These are phyloP conservation scores for Quercus berberidifolia DNA, from an alignment of 306 rosid species.

Conservation along the genomic window DNA sequence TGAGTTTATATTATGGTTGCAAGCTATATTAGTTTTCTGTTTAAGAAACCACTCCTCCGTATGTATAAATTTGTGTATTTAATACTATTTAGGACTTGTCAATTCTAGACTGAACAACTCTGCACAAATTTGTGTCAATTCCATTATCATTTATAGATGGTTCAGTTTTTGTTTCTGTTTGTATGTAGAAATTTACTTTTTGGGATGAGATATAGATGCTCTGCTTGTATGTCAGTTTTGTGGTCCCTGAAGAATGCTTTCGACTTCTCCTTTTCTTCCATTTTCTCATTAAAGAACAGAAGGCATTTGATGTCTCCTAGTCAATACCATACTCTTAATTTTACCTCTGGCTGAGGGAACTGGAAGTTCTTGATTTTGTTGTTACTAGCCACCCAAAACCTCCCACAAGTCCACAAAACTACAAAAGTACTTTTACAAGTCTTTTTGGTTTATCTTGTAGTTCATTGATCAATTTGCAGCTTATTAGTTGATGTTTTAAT, in stretches of 20 bases:
- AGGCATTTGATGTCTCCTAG: conserved; percentile 25
- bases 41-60: conserved; percentile 5
- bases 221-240: neutral
- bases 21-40: neutral
- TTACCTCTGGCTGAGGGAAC: conserved; percentile 22
- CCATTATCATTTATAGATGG: conserved; percentile 1
- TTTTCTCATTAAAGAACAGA: conserved; percentile 12
- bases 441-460: conserved; percentile 8
- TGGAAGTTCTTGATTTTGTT: conserved; percentile 19
- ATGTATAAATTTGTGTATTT: conserved; percentile 2
- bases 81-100: neutral
- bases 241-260: conserved; percentile 5
- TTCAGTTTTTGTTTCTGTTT: conserved; percentile 4
- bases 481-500: conserved; percentile 6
- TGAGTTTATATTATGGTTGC: conserved; percentile 11
- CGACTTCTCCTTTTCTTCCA: neutral
- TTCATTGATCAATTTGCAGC: conserved; percentile 18
- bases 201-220: neutral
- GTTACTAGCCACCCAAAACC: neutral
- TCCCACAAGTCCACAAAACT: neutral
- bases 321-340: conserved; percentile 21
- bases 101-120: conserved; percentile 8
- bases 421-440: neutral
- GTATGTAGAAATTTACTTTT: neutral
- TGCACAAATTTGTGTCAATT: conserved; percentile 6